Percentiles rank a stretch among this genome's conserved stretches.
These are phyloP conservation scores for Phoma sp. DNA, from an alignment of 2,329 filamentous ascomycete species.

Conservation along the genomic window DNA sequence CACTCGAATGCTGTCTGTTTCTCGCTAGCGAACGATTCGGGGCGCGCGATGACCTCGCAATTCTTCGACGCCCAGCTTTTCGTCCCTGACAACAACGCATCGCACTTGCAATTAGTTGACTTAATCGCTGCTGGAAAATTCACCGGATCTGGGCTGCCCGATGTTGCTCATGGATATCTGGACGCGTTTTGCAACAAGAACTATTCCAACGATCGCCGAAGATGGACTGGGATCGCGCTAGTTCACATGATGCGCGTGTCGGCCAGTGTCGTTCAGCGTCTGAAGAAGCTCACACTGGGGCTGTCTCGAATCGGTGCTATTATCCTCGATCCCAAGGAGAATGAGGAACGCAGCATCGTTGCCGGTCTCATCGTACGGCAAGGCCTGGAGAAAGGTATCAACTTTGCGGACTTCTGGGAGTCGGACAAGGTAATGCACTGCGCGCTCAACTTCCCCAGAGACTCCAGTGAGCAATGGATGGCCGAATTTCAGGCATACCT, in stretches of 20 bases:
- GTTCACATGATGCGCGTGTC: constrained; percentile 34
- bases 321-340: constrained; percentile 29
- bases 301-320: constrained; percentile 33
- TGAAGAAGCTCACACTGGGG: constrained; percentile 18
- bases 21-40: background rate
- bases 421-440: constrained; percentile 31
- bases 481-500: constrained; percentile 37
- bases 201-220: constrained; percentile 26
- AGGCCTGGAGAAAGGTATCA: constrained; percentile 29
- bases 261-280: constrained; percentile 21
- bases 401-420: constrained; percentile 38
- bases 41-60: constrained; percentile 22
- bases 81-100: constrained; percentile 29
- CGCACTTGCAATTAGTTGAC: constrained; percentile 23
- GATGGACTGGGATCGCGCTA: constrained; percentile 45
- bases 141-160: constrained; percentile 16
- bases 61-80: constrained; percentile 32
- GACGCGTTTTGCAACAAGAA: constrained; percentile 34
- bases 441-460: constrained; percentile 32
- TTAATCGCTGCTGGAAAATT: constrained; percentile 25
- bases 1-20: constrained; percentile 13
- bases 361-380: constrained; percentile 41
- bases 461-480: constrained; percentile 33
- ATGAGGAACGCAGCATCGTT: constrained; percentile 42
- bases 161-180: constrained; percentile 33